phyloP scores from a whole-genome alignment of 2,329 filamentous ascomycete species.

The Fusarium sp. region DNA sequence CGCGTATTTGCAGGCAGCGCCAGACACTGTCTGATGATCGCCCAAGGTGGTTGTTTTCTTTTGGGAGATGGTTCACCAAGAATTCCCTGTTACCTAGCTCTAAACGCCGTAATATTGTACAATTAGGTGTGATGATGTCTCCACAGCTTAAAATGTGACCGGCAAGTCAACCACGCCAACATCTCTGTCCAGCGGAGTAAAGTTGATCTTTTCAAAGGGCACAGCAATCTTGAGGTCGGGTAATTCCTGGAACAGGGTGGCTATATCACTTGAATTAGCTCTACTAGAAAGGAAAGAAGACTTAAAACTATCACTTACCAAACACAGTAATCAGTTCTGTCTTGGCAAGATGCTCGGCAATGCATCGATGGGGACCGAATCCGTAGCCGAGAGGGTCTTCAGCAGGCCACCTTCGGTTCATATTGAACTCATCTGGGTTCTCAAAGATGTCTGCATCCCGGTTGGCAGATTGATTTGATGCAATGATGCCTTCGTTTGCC shows the following conservation, averaged over 20 bases:
- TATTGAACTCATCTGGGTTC: slow-evolving; percentile 57
- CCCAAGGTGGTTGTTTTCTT: accelerated
- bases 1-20: neutral
- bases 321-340: slow-evolving; percentile 24
- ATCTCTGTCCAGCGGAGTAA: slow-evolving; percentile 19
- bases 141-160: slow-evolving; percentile 6
- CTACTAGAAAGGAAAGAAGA: accelerated
- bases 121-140: neutral
- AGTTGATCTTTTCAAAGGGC: slow-evolving; percentile 20
- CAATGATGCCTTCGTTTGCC: slow-evolving; percentile 60
- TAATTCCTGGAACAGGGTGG: slow-evolving; percentile 13
- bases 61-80: neutral
- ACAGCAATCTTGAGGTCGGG: slow-evolving; percentile 16
- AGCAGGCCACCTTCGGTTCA: slow-evolving; percentile 49
- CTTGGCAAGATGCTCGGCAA: slow-evolving; percentile 57
- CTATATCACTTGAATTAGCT: neutral
- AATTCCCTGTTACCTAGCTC: neutral
- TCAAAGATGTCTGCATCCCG: slow-evolving; percentile 58
- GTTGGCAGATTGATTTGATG: slow-evolving; percentile 60
- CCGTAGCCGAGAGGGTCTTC: slow-evolving; percentile 58
- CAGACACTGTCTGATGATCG: neutral
- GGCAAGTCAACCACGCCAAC: slow-evolving; percentile 20
- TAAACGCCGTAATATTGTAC: neutral
- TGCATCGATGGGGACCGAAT: slow-evolving; percentile 59
- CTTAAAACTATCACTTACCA: neutral